Percentiles rank a stretch among this genome's conserved stretches.
Evolutionary conservation across 1,139 yeast species (phyloP).

Genomic region (Hyphopichia burtonii): DNA sequence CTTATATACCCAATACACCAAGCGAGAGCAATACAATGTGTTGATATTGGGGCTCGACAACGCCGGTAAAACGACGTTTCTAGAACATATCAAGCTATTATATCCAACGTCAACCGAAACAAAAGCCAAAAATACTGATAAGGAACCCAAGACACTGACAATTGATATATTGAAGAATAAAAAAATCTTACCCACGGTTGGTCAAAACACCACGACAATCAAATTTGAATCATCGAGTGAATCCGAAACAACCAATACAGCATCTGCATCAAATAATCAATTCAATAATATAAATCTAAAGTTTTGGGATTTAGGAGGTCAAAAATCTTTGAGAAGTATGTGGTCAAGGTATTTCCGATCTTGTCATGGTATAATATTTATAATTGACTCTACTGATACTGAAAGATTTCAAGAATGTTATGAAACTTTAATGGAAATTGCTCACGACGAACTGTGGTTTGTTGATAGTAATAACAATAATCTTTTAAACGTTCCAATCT

Average conservation of each 20-base stretch:
- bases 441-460: constrained; percentile 43
- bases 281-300: constrained; percentile 61
- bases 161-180: constrained; percentile 34
- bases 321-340: constrained; percentile 71
- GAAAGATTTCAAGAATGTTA: constrained; percentile 82
- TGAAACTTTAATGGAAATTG: constrained; percentile 50
- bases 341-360: constrained; percentile 86
- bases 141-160: constrained; percentile 12
- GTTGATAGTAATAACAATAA: constrained; percentile 41
- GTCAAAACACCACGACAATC: constrained; percentile 61
- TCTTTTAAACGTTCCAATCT: constrained; percentile 70
- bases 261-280: constrained; percentile 9
- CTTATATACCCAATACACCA: constrained; percentile 46
- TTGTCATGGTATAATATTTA: constrained; percentile 89
- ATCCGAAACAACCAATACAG: constrained; percentile 17
- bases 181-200: constrained; percentile 47
- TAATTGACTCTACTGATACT: constrained; percentile 87
- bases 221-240: constrained; percentile 32
- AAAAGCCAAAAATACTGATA: neutral
- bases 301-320: constrained; percentile 98
- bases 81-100: constrained; percentile 44
- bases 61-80: constrained; percentile 82
- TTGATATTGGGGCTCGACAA: constrained; percentile 88
- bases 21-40: constrained; percentile 53
- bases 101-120: constrained; percentile 31